These are phyloP conservation scores for Lentinula novae-zelandiae DNA, from an alignment of 1,284 basidiomycete genomes.

Conservation along the genomic window DNA sequence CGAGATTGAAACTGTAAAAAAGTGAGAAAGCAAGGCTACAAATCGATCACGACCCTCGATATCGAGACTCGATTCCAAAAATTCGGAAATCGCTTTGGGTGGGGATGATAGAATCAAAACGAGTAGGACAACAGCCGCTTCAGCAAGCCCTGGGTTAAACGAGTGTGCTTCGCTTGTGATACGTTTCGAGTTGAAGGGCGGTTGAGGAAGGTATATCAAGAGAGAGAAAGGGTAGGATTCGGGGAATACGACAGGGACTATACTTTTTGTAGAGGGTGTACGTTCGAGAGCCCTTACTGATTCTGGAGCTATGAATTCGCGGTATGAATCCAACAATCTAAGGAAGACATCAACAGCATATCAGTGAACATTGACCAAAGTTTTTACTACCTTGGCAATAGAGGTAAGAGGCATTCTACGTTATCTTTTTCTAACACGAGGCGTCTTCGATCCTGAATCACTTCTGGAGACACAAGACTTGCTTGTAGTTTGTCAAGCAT, in stretches of 20 bases:
- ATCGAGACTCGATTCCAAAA: conserved; percentile 76
- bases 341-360: background rate
- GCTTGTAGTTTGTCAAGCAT: conserved; percentile 90
- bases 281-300: conserved; percentile 72
- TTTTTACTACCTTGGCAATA: conserved; percentile 73
- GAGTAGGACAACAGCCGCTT: conserved; percentile 84
- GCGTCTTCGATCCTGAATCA: conserved; percentile 57
- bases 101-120: conserved; percentile 81
- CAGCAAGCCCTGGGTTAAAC: conserved; percentile 83
- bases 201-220: conserved; percentile 62
- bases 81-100: conserved; percentile 73
- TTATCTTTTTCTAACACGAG: conserved; percentile 89
- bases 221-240: conserved; percentile 92
- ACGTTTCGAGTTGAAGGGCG: conserved; percentile 35
- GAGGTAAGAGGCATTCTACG: conserved; percentile 83
- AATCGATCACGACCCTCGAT: conserved; percentile 86
- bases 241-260: conserved; percentile 84
- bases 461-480: conserved; percentile 66
- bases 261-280: conserved; percentile 57
- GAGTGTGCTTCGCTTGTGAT: conserved; percentile 39
- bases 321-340: conserved; percentile 84
- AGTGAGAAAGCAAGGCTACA: conserved; percentile 64
- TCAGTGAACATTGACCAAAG: conserved; percentile 16
- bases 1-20: conserved; percentile 82
- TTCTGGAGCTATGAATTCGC: conserved; percentile 71